These are phyloP conservation scores for Fusarium phyllophilum DNA, from an alignment of 2,329 filamentous ascomycete genomes.

Conservation along the genomic window DNA sequence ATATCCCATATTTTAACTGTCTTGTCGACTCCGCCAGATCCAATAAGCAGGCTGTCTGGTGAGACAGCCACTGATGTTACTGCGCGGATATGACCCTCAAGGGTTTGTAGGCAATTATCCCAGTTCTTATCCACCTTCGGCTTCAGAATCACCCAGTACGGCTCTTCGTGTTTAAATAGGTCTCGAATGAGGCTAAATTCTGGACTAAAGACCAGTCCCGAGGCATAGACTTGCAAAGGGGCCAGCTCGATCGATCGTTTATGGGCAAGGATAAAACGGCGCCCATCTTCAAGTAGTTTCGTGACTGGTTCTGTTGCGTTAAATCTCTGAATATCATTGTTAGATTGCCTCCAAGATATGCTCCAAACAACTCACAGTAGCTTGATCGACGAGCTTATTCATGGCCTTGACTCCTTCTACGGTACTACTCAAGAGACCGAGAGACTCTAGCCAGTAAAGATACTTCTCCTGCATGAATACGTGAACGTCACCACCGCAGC, in stretches of 20 bases:
- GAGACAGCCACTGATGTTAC: fast-evolving
- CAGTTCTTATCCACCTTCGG: fast-evolving
- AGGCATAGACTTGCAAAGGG: background rate
- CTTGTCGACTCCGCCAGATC: fast-evolving
- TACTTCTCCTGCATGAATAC: fast-evolving
- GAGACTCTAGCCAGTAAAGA: background rate
- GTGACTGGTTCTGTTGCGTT: fast-evolving
- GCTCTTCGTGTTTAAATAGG: fast-evolving
- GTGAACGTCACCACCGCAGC: fast-evolving
- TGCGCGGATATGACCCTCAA: fast-evolving
- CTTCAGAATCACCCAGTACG: fast-evolving
- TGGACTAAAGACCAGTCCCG: background rate
- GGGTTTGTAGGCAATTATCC: background rate
- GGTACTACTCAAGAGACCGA: fast-evolving
- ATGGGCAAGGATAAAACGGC: background rate
- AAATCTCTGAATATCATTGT: fast-evolving
- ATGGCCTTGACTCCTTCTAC: fast-evolving
- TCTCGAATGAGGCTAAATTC: background rate
- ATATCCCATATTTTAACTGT: background rate
- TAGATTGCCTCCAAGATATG: fast-evolving
- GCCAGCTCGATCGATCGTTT: fast-evolving
- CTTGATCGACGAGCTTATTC: fast-evolving
- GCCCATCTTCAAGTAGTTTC: fast-evolving
- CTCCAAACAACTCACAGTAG: fast-evolving
- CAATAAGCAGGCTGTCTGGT: fast-evolving